These are phyloP conservation scores for Chenopodium album DNA, from an alignment of 148 eudicot genomes.

Conservation along the genomic window DNA sequence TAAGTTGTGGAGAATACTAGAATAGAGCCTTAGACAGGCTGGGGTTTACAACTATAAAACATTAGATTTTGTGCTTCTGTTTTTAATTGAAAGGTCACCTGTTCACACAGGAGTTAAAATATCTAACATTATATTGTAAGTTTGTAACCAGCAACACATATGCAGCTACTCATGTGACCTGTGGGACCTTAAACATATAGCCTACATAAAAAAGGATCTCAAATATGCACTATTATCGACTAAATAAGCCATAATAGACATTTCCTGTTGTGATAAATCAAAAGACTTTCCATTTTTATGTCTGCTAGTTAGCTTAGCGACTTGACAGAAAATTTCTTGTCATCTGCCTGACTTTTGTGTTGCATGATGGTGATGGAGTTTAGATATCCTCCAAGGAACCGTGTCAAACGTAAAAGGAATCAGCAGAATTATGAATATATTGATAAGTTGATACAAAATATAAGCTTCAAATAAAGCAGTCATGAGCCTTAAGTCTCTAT, in stretches of 20 bases:
- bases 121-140: not conserved
- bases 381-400: not conserved
- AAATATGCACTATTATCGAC: not conserved
- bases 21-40: not conserved
- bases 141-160: not conserved
- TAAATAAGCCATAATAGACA: not conserved
- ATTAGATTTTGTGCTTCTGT: not conserved
- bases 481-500: not conserved
- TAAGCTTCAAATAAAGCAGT: not conserved
- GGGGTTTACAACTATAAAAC: not conserved
- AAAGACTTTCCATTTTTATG: not conserved
- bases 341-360: not conserved
- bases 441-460: not conserved
- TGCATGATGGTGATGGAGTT: not conserved
- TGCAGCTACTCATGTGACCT: slow-evolving; percentile 8
- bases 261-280: not conserved
- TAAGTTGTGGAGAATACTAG: too few species aligned
- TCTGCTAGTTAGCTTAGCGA: slow-evolving; percentile 1
- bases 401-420: not conserved
- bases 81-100: not conserved
- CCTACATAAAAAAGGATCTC: not conserved
- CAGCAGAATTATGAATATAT: not conserved
- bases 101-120: not conserved
- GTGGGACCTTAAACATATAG: not conserved
- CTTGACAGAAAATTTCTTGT: slow-evolving; percentile 8